Conservation (phyloP, 2,329 filamentous ascomycete species). For the Colletotrichum musae region DNA sequence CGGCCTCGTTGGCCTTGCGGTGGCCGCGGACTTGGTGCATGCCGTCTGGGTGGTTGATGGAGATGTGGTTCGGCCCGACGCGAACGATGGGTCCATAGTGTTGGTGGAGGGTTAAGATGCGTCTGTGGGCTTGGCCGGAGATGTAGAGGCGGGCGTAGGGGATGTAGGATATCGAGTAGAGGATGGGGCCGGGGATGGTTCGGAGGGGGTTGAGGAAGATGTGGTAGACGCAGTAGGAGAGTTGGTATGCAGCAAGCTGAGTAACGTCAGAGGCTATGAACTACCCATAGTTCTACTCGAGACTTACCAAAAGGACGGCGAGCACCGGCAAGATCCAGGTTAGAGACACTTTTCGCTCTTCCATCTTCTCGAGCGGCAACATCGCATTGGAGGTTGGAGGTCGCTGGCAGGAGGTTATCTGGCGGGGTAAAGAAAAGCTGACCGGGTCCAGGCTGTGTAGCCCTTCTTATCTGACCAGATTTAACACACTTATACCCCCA, state of each 20-base stretch:
- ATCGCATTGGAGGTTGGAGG: no score
- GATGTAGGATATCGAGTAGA: constrained; percentile 7
- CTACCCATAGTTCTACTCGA: neutral
- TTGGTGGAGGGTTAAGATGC: constrained; percentile 50
- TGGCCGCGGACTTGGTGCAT: constrained; percentile 58
- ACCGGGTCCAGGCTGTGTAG: no score
- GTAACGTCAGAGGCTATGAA: neutral
- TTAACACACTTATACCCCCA: no score
- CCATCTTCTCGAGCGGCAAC: no score
- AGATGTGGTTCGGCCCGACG: constrained; percentile 61
- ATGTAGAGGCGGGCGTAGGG: neutral
- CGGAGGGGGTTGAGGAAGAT: constrained; percentile 50
- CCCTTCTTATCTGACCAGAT: no score
- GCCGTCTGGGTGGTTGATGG: constrained; percentile 53
- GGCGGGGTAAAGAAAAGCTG: no score
- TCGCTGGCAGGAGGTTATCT: no score
- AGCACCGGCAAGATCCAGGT: no score
- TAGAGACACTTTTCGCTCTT: no score
- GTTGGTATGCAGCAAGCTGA: neutral
- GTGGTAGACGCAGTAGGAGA: constrained; percentile 40
- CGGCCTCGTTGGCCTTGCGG: neutral
- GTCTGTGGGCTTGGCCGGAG: neutral
- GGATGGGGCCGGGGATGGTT: constrained; percentile 46
- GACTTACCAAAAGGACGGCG: neutral
- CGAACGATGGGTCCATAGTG: constrained; percentile 62